Base-by-base conservation (phyloP, 2,329 filamentous ascomycete species). In the Colletotrichum lentis region DNA sequence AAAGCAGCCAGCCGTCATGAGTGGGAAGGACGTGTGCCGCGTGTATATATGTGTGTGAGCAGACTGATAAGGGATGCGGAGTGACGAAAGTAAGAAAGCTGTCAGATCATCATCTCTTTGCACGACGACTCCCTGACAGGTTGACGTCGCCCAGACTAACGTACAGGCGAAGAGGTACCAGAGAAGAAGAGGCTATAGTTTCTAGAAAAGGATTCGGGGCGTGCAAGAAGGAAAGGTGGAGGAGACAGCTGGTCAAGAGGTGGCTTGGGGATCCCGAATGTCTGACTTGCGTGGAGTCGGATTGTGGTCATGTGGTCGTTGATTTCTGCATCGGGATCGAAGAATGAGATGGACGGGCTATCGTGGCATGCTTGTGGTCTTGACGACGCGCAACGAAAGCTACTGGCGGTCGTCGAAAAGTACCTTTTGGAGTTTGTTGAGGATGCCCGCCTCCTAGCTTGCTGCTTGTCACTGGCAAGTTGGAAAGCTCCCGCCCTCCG, bases 21-120 rank as follows among this genome's bases (percentile, higher is more conserved):
- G 37, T 52, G 56, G 43, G 50, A 41, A 37, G 50, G 35, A 67
- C 56, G n/a, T 60, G 61, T 65, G 57, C 18, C n/a, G 27, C 46
- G 44, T 31, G 44, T 43, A 27, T 53, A 52, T n/a, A 44, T 37
- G 4, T 24, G 4, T 24, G 12, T 37, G 27, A 31, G 18, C 22
- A 16, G 37, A 14, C 56, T 20, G 22, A 31, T 22, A 8, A 5
- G 11, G 11, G 49, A n/a, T n/a, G 49, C 27, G 7, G 27, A 7
- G 27, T n/a, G 49, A 53, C 10, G 31, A 8, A 12, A 20, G 7
- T 47, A 20, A 18, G 55, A 2, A 18, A 46, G 22, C 50, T 31
- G 41, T 27, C 37, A 16, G 46, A 14, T 20, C n/a, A n/a, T 6
- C 7, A 3, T 16, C 27, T 3, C 24, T 16, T 55, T 55, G 61